phyloP scores from a whole-genome alignment of 2,329 filamentous ascomycete species.

The Fusarium sp. region DNA sequence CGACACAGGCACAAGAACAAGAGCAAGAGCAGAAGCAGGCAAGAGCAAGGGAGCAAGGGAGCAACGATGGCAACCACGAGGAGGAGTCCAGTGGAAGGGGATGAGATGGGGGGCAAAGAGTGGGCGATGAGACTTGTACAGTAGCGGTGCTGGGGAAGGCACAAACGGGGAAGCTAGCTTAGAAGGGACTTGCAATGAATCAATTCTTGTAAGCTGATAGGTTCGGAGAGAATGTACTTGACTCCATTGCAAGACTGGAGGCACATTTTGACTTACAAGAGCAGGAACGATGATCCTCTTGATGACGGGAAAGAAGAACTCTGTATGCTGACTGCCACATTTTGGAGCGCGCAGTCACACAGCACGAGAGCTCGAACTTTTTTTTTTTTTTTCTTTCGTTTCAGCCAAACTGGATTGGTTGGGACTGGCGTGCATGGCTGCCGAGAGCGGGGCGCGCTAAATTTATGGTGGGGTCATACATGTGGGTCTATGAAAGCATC shows the following conservation, averaged over 20 bases:
- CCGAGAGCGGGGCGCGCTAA: constrained; percentile 49
- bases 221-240: constrained; percentile 12
- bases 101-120: constrained; percentile 37
- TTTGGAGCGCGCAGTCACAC: constrained; percentile 15
- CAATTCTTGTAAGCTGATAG: constrained; percentile 44
- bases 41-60: constrained; percentile 42
- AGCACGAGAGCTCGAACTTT: constrained; percentile 54
- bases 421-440: constrained; percentile 49
- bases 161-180: constrained; percentile 36
- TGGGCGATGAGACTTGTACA: constrained; percentile 32
- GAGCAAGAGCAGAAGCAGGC: constrained; percentile 2
- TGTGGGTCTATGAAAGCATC: constrained; percentile 32
- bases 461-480: constrained; percentile 44
- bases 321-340: constrained; percentile 25
- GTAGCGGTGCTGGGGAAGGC: constrained; percentile 35
- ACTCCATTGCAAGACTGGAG: constrained; percentile 25
- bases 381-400: constrained; percentile 46
- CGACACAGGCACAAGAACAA: constrained; percentile 28
- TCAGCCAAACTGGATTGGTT: constrained; percentile 49
- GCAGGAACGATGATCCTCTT: constrained; percentile 26
- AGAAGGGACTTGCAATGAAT: constrained; percentile 39
- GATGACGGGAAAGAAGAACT: constrained; percentile 22
- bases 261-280: constrained; percentile 23
- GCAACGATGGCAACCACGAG: constrained; percentile 34
- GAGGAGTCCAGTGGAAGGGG: constrained; percentile 23